Conservation (phyloP, 2,329 filamentous ascomycete species). For the Penicillium verrucosum region DNA sequence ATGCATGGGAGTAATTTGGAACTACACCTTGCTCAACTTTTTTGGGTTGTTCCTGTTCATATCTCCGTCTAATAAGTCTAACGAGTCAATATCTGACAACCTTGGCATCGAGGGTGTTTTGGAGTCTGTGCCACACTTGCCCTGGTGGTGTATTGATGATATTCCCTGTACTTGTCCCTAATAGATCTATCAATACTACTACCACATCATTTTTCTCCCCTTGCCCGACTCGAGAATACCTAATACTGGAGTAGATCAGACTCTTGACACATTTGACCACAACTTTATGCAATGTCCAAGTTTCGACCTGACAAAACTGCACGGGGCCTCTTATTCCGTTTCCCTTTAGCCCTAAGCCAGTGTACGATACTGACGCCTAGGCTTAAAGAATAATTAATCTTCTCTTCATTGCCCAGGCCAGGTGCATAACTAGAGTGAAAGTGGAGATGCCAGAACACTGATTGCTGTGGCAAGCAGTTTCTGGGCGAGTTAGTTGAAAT, state of each 20-base stretch:
- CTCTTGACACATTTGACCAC: too few relatives aligned
- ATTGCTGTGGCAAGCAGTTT: too few relatives aligned
- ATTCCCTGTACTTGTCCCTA: not conserved
- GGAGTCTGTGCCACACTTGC: not conserved
- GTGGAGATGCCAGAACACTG: not conserved
- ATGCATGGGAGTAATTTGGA: conserved; percentile 45
- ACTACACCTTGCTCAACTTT: not conserved
- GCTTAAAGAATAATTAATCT: too few relatives aligned
- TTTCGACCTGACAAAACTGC: too few relatives aligned
- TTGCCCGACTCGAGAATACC: not conserved
- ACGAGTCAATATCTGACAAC: not conserved
- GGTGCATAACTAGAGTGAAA: not conserved
- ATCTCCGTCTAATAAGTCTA: not conserved
- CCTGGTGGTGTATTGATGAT: not conserved
- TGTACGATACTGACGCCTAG: too few relatives aligned
- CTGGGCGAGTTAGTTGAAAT: too few relatives aligned
- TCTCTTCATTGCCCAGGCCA: too few relatives aligned
- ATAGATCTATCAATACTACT: not conserved
- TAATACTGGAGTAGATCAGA: too few relatives aligned
- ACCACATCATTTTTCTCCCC: not conserved
- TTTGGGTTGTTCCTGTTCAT: not conserved
- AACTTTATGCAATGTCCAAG: too few relatives aligned
- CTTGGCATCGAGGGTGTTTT: not conserved
- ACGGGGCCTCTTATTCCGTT: too few relatives aligned
- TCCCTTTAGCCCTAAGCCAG: too few relatives aligned